Base-by-base conservation (phyloP, 202 grass and related monocot genomes). In the Sporobolus alterniflorus region DNA sequence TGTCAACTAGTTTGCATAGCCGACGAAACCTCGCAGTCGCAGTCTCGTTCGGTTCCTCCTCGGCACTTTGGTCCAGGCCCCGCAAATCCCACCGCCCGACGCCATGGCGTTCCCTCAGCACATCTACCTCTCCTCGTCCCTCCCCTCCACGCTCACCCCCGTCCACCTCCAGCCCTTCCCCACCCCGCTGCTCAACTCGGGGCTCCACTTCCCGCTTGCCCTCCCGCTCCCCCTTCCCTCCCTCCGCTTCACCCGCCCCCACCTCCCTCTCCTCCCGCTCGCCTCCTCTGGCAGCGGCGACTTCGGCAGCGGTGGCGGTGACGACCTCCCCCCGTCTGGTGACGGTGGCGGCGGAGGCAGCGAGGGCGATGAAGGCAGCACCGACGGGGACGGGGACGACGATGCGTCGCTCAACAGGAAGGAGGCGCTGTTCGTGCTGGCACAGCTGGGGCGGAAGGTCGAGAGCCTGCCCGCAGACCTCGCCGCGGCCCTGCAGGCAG, bases 401-500 rank as follows among this genome's bases (percentile, higher is more conserved):
- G 90, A 83, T 55, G 67, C 84, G 14, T 52, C 84, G 20, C 62
- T 83, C 69, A 96, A 96, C 78, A 76, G 87, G 71, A 75, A 73
- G 66, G 87, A 94, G 59, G 93, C 91, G 69, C 47, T 96, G 85
- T 89, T 99, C 48, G 89, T 90, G 61, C 85, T 99, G 30, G 83
- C 91, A 78, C 85, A 90, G 86, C 89, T 93, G 22, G 96, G 91
- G 13, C 75, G 91, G 68, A 80, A 89, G 62, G 81, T 99, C 87
- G 96, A 98, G 77, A 96, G 79, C 91, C 79, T 99, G 0, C 96
- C 96, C 0, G 75, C 74, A 17, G 93, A 99, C 75, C 88, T 99
- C 64, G 93, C 92, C 7, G 92, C 87, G 13, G 93, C 96, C 63
- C 82, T 95, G 44, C 81, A 91, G 17, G 85, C 78, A 33, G 96